phyloP scores from a whole-genome alignment of 1,139 yeast genomes.

The Ogataea hybrid region DNA sequence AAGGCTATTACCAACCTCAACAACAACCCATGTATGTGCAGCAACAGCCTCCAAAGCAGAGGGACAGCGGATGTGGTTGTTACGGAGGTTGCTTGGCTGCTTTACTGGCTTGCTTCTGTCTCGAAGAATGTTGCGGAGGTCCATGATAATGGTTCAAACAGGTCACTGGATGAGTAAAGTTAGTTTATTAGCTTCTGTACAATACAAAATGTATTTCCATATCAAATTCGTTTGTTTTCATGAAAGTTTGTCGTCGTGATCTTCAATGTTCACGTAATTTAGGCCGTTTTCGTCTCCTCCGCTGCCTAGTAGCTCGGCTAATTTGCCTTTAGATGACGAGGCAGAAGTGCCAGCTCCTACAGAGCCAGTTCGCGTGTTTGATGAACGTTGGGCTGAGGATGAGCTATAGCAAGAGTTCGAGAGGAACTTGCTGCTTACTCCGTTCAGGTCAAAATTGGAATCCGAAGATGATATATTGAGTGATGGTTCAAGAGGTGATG shows the following conservation, averaged over 20 bases:
- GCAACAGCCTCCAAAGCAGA: conserved; percentile 23
- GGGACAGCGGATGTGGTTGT: conserved; percentile 21
- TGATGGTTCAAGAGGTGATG: conserved; percentile 21
- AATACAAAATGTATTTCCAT: not conserved
- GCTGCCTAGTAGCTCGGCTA: conserved; percentile 15
- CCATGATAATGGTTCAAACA: not conserved
- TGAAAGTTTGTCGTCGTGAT: conserved; percentile 8
- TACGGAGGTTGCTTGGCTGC: conserved; percentile 23
- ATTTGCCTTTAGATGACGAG: conserved; percentile 16
- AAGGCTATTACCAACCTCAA: conserved; percentile 22
- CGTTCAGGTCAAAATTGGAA: conserved; percentile 18
- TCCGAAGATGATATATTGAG: conserved; percentile 17
- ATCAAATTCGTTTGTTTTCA: not conserved
- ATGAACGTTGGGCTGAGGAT: conserved; percentile 2
- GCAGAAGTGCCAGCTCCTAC: conserved; percentile 9
- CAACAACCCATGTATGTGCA: conserved; percentile 28
- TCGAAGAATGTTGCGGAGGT: conserved; percentile 17
- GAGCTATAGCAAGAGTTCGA: conserved; percentile 4
- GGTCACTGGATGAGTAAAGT: not conserved
- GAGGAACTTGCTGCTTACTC: conserved; percentile 8
- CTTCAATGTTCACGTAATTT: conserved; percentile 25
- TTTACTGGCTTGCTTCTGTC: conserved; percentile 19
- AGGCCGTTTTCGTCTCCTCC: conserved; percentile 26
- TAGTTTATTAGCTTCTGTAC: not conserved
- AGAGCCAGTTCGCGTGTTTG: conserved; percentile 2